Evolutionary conservation across 805 yeast genomes (phyloP).

Genomic region (Starmera quercuum): DNA sequence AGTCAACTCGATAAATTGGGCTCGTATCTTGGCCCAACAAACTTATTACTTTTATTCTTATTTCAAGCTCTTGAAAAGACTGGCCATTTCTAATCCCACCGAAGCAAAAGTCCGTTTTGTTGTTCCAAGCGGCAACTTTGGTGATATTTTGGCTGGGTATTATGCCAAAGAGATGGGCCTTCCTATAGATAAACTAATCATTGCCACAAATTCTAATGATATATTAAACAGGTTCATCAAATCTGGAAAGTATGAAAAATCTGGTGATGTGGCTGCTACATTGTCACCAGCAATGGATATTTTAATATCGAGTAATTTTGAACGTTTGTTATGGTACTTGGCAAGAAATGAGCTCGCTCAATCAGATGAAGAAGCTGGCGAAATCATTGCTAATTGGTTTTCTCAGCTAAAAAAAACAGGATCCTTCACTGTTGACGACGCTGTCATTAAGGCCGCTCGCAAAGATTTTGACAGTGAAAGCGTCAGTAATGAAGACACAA

Average conservation of each 20-base stretch:
- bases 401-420: slow-evolving; percentile 66
- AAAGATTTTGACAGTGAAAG: slow-evolving; percentile 69
- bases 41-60: slow-evolving; percentile 93
- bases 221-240: slow-evolving; percentile 89
- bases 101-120: slow-evolving; percentile 64
- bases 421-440: slow-evolving; percentile 60
- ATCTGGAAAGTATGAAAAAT: slow-evolving; percentile 78
- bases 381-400: slow-evolving; percentile 70
- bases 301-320: slow-evolving; percentile 89
- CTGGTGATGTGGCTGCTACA: slow-evolving; percentile 73
- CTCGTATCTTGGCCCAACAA: slow-evolving; percentile 94
- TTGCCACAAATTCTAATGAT: slow-evolving; percentile 95
- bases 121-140: slow-evolving; percentile 97
- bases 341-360: slow-evolving; percentile 61
- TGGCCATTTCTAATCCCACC: too few species aligned
- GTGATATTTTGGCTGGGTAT: slow-evolving; percentile 95
- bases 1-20: slow-evolving; percentile 98
- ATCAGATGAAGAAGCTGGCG: slow-evolving; percentile 66
- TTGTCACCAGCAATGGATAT: slow-evolving; percentile 99
- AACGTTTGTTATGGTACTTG: slow-evolving; percentile 92
- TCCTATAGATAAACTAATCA: slow-evolving; percentile 77
- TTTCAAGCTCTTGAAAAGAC: slow-evolving; percentile 53
- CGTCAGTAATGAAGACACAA: slow-evolving; percentile 72
- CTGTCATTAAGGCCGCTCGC: slow-evolving; percentile 59
- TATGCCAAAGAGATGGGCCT: slow-evolving; percentile 94